A percentile compares a stretch with the other conserved stretches of the same genome.
phyloP scores from a whole-genome alignment of 176 grass and related monocot genomes.

The Otatea glauca region DNA sequence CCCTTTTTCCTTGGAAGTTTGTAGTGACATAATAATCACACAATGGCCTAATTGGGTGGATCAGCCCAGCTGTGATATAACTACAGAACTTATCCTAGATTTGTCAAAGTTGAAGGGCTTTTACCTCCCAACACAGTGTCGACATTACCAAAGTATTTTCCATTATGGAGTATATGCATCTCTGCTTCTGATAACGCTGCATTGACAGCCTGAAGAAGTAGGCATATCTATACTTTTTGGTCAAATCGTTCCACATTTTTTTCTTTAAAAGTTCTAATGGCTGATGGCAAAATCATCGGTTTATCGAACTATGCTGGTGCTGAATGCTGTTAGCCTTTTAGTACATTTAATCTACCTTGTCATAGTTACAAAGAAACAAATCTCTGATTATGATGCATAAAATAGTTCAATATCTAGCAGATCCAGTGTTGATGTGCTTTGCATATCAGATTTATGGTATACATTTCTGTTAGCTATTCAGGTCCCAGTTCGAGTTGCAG shows the following conservation, averaged over 20 bases:
- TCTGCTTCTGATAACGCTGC: neutral
- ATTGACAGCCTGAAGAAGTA: conserved; percentile 1
- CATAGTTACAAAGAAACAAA: conserved; percentile 8
- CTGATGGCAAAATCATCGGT: neutral
- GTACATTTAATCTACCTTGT: neutral
- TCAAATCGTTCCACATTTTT: neutral
- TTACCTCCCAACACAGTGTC: neutral
- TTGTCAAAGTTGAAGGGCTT: neutral
- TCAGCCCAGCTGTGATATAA: conserved; percentile 1
- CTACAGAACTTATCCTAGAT: neutral
- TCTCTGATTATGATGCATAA: neutral
- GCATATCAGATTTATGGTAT: conserved; percentile 49
- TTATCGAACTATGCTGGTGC: conserved; percentile 13
- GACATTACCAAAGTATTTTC: conserved; percentile 4
- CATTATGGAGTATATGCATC: neutral
- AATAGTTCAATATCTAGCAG: conserved; percentile 9
- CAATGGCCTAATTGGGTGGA: conserved; percentile 19
- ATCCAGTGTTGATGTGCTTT: conserved; percentile 27
- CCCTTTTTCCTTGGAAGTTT: conserved; percentile 3
- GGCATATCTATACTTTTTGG: neutral
- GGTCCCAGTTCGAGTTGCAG: conserved; percentile 96
- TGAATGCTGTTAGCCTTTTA: conserved; percentile 8
- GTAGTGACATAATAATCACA: neutral
- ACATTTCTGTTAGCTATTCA: conserved; percentile 63
- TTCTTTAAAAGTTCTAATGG: neutral